A percentile compares a stretch with the other conserved stretches of the same genome.
These are phyloP conservation scores for Boletellus dicymbophilus DNA, from an alignment of 1,284 basidiomycete genomes.

Conservation along the genomic window DNA sequence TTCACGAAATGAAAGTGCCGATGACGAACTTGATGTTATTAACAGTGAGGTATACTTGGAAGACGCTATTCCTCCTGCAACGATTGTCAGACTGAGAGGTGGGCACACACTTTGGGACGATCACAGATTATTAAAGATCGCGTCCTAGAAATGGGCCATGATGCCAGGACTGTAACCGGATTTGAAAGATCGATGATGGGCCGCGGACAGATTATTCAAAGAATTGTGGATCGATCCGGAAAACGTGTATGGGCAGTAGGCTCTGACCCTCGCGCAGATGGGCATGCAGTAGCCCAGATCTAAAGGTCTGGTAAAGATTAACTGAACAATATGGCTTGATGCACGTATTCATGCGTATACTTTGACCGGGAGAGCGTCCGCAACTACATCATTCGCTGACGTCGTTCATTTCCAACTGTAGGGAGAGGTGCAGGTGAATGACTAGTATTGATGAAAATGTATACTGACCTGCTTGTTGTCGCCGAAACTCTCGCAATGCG, in stretches of 20 bases:
- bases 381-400: constrained; percentile 61
- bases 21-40: constrained; percentile 61
- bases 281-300: constrained; percentile 87
- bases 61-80: constrained; percentile 71
- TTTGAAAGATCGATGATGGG: constrained; percentile 77
- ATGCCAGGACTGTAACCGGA: constrained; percentile 64
- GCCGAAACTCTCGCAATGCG: constrained; percentile 79
- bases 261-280: constrained; percentile 86
- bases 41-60: constrained; percentile 89
- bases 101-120: constrained; percentile 20
- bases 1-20: constrained; percentile 59
- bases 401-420: constrained; percentile 68
- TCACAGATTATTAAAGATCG: constrained; percentile 7
- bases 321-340: constrained; percentile 3
- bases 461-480: constrained; percentile 63
- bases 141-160: constrained; percentile 80
- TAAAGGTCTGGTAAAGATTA: constrained; percentile 33
- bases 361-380: neutral
- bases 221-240: constrained; percentile 64
- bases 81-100: constrained; percentile 65
- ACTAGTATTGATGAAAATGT: neutral
- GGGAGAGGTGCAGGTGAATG: constrained; percentile 14
- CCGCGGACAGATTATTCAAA: constrained; percentile 93
- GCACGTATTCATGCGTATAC: constrained; percentile 2
- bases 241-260: constrained; percentile 85